A percentile compares a stretch with the other conserved stretches of the same genome.
Evolutionary conservation across 352 stramenopile genomes (phyloP).

Genomic region (Globisporangium alternatum): DNA sequence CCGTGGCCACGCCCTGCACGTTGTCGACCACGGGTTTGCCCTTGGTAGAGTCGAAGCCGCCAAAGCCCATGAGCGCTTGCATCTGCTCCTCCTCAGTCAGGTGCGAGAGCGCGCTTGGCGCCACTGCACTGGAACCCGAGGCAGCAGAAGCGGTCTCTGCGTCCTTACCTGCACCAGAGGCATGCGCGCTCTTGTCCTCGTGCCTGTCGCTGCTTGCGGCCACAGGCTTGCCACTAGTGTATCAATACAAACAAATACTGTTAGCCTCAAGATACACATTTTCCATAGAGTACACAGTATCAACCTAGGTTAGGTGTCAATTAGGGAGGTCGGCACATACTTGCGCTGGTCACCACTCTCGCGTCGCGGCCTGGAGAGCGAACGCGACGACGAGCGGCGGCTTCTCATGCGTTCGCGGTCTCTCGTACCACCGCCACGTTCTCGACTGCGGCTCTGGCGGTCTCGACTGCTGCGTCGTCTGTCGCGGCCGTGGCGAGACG

Average conservation of each 20-base stretch:
- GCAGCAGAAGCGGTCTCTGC: background rate
- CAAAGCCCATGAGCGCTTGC: slow-evolving; percentile 82
- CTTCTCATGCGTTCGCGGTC: slow-evolving; percentile 22
- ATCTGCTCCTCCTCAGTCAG: slow-evolving; percentile 85
- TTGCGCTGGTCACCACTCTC: slow-evolving; percentile 12
- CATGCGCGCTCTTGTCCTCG: background rate
- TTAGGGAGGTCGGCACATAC: background rate
- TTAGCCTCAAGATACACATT: background rate
- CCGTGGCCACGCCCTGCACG: slow-evolving; percentile 66
- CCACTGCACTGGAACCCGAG: background rate
- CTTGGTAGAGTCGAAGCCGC: slow-evolving; percentile 93
- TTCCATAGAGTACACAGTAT: background rate
- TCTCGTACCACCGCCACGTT: slow-evolving; percentile 3
- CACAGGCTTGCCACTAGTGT: background rate
- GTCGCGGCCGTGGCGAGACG: slow-evolving; percentile 3
- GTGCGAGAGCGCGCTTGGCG: slow-evolving; percentile 16
- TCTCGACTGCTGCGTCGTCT: slow-evolving; percentile 22
- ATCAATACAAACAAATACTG: background rate
- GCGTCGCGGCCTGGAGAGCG: slow-evolving; percentile 17
- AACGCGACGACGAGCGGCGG: slow-evolving; percentile 19
- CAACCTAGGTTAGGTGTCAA: background rate
- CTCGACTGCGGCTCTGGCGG: slow-evolving; percentile 28
- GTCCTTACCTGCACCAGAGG: slow-evolving; percentile 7
- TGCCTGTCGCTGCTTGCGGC: background rate
- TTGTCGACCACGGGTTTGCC: slow-evolving; percentile 93